Percentiles rank a stretch among this genome's conserved stretches.
These are phyloP conservation scores for Geotrichum fermentans DNA, from an alignment of 1,139 yeast genomes.

Conservation along the genomic window DNA sequence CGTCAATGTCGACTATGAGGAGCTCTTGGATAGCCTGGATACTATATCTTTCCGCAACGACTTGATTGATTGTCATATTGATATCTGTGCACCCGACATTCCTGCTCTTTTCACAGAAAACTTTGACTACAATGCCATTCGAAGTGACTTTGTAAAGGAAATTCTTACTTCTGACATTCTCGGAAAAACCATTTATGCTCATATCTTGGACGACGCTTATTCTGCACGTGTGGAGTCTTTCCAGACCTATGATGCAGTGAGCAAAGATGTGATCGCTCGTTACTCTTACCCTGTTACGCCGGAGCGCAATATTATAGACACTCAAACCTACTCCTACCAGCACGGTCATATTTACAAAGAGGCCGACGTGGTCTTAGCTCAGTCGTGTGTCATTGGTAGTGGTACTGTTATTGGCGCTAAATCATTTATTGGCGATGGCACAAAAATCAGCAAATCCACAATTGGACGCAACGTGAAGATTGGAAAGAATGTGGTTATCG, in stretches of 20 bases:
- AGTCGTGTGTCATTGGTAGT: conserved; percentile 76
- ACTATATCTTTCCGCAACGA: conserved; percentile 82
- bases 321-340: conserved; percentile 72
- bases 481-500: conserved; percentile 68
- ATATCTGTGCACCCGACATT: conserved; percentile 89
- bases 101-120: conserved; percentile 95
- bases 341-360: conserved; percentile 79
- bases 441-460: conserved; percentile 56
- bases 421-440: conserved; percentile 58
- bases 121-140: conserved; percentile 82
- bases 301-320: conserved; percentile 68
- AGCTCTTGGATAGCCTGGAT: conserved; percentile 70
- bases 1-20: conserved; percentile 64
- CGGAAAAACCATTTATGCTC: conserved; percentile 86
- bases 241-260: conserved; percentile 85
- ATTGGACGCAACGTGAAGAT: conserved; percentile 82
- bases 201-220: conserved; percentile 67
- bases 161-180: conserved; percentile 84
- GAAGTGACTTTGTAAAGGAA: conserved; percentile 86
- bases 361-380: conserved; percentile 81
- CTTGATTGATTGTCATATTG: conserved; percentile 91
- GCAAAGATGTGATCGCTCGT: conserved; percentile 86
- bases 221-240: conserved; percentile 93
- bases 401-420: conserved; percentile 74
- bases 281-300: conserved; percentile 92